phyloP scores from a whole-genome alignment of 179 eudicot species.

The Vitellaria paradoxa region DNA sequence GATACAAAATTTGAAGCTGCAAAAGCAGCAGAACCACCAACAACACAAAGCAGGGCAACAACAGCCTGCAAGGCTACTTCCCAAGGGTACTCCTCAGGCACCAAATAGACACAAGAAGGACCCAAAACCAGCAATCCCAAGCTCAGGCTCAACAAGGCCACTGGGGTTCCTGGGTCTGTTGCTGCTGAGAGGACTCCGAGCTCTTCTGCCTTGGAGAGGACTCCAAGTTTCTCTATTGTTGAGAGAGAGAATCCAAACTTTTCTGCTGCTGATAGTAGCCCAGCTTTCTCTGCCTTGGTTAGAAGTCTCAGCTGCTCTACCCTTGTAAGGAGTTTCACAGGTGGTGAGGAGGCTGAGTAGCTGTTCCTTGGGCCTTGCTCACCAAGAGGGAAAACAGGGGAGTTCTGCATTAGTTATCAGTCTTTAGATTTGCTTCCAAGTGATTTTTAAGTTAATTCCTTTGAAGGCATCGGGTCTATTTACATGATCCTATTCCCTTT shows the following conservation, averaged over 20 bases:
- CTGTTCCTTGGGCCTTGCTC: slow-evolving; percentile 31
- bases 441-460: no score
- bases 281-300: slow-evolving; percentile 94
- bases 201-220: slow-evolving; percentile 83
- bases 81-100: slow-evolving; percentile 85
- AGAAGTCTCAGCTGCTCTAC: slow-evolving; percentile 84
- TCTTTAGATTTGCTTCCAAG: no score
- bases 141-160: slow-evolving; percentile 59
- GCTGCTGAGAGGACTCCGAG: slow-evolving; percentile 83
- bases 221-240: slow-evolving; percentile 68
- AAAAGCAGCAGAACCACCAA: slow-evolving; percentile 91
- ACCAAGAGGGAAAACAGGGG: slow-evolving; percentile 36
- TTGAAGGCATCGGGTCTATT: no score
- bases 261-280: slow-evolving; percentile 86
- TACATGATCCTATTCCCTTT: no score
- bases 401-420: slow-evolving; percentile 20
- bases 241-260: slow-evolving; percentile 57
- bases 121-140: slow-evolving; percentile 52
- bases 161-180: slow-evolving; percentile 70
- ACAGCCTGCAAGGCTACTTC: slow-evolving; percentile 60
- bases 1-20: slow-evolving; percentile 89
- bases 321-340: slow-evolving; percentile 74
- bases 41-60: slow-evolving; percentile 58
- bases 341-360: slow-evolving; percentile 18
- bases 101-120: slow-evolving; percentile 60